A percentile compares a stretch with the other conserved stretches of the same genome.
Evolutionary conservation across 768 basidiomycete genomes (phyloP).

Genomic region (Gymnopilus junonius): DNA sequence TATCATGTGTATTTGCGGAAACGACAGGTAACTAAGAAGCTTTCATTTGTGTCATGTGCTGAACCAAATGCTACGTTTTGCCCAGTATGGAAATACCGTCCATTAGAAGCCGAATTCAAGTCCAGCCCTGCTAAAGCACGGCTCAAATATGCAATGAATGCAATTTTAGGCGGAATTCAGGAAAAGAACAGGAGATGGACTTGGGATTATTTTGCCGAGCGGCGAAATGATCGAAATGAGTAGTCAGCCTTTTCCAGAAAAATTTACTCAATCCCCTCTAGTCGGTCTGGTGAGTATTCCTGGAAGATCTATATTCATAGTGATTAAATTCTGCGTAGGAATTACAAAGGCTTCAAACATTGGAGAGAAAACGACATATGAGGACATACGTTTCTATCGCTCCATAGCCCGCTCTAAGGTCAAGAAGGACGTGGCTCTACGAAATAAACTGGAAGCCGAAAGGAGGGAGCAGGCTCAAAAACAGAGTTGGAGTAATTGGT

Average conservation of each 20-base stretch:
- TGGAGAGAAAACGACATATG: conserved; percentile 87
- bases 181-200: conserved; percentile 88
- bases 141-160: conserved; percentile 76
- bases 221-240: conserved; percentile 83
- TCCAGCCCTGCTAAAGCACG: conserved; percentile 68
- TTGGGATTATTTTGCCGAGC: conserved; percentile 88
- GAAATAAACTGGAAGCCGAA: conserved; percentile 71
- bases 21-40: conserved; percentile 58
- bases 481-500: conserved; percentile 73
- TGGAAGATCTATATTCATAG: not conserved
- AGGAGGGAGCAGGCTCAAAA: conserved; percentile 54
- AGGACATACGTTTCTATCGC: conserved; percentile 96
- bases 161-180: conserved; percentile 82
- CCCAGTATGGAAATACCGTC: conserved; percentile 82
- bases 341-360: conserved; percentile 50
- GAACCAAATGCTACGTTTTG: conserved; percentile 18
- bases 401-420: conserved; percentile 90
- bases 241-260: conserved; percentile 89
- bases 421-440: conserved; percentile 80
- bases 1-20: conserved; percentile 93
- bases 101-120: conserved; percentile 60
- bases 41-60: not conserved
- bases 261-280: conserved; percentile 58
- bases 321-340: conserved; percentile 45
- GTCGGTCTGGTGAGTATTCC: conserved; percentile 52